These are phyloP conservation scores for Penicillium paxilli DNA, from an alignment of 495 filamentous ascomycete species.

Conservation along the genomic window DNA sequence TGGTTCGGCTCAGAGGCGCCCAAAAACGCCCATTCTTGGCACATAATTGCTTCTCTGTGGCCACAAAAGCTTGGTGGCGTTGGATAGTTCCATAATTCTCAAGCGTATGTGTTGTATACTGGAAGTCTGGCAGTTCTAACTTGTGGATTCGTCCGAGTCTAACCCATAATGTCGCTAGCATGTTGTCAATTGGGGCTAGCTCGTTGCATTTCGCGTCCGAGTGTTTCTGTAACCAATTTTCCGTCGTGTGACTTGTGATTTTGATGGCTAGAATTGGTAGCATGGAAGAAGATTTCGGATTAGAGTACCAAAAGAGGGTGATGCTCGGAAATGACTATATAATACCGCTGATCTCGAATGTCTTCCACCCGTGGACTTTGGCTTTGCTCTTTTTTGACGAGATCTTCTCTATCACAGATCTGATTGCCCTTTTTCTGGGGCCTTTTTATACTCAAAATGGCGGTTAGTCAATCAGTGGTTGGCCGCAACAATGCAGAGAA, in stretches of 20 bases:
- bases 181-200: slow-evolving; percentile 3
- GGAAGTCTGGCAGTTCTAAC: slow-evolving; percentile 12
- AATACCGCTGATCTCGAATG: background rate
- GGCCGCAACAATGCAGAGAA: slow-evolving; percentile 36
- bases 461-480: slow-evolving; percentile 34
- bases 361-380: background rate
- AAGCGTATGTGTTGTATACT: background rate
- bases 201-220: slow-evolving; percentile 7
- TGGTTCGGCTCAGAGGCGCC: slow-evolving; percentile 7
- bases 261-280: background rate
- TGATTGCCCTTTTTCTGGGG: background rate
- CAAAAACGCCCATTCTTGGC: slow-evolving; percentile 9
- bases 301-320: background rate
- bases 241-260: slow-evolving; percentile 1
- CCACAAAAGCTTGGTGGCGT: slow-evolving; percentile 20
- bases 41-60: slow-evolving; percentile 14
- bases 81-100: slow-evolving; percentile 11
- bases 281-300: background rate
- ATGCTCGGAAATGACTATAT: background rate
- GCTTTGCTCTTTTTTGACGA: background rate
- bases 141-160: slow-evolving; percentile 10
- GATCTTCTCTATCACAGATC: background rate
- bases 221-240: slow-evolving; percentile 4
- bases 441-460: slow-evolving; percentile 13
- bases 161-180: slow-evolving; percentile 11